Conservation (phyloP, 1,284 basidiomycete species). For the Cutaneotrichosporon sp. region DNA sequence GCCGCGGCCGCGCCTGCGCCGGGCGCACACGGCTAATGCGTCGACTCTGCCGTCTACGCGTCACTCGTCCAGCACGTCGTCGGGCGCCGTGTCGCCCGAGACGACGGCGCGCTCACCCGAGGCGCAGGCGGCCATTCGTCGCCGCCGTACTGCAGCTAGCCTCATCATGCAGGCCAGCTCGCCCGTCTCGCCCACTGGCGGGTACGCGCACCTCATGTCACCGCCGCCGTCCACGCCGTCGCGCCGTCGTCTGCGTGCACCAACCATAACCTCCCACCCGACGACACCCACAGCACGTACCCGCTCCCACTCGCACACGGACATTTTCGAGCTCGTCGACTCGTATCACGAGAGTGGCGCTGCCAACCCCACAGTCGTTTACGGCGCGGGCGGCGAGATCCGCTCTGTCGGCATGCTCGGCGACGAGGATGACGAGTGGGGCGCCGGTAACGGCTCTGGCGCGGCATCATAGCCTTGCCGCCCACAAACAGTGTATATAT, state of each 20-base stretch:
- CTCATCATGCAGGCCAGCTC: slow-evolving; percentile 11
- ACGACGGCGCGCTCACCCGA: background rate
- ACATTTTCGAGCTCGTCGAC: slow-evolving; percentile 43
- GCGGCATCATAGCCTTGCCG: too few relatives aligned
- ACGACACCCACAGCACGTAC: slow-evolving; percentile 33
- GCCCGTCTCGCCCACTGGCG: slow-evolving; percentile 22
- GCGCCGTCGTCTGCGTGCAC: slow-evolving; percentile 27
- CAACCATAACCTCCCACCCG: slow-evolving; percentile 24
- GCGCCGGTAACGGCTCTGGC: background rate
- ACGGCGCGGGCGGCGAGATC: slow-evolving; percentile 39
- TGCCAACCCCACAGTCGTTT: slow-evolving; percentile 46
- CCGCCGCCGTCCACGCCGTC: slow-evolving; percentile 35
- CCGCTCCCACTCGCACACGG: slow-evolving; percentile 40
- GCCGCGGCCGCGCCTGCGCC: slow-evolving; percentile 5
- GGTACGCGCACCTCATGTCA: background rate
- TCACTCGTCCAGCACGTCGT: background rate
- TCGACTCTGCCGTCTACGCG: background rate
- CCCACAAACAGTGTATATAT: too few relatives aligned
- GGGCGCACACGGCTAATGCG: slow-evolving; percentile 9
- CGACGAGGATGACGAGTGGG: slow-evolving; percentile 17
- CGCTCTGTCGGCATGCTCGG: slow-evolving; percentile 38
- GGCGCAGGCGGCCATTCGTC: slow-evolving; percentile 10
- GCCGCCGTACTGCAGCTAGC: slow-evolving; percentile 22
- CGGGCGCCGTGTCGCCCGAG: background rate
- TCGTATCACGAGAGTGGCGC: slow-evolving; percentile 44